Evolutionary conservation across 1,284 basidiomycete species (phyloP), one percentile per base, ranked within the genome.

Genomic region (Microbotryum silenes-acaulis): DNA sequence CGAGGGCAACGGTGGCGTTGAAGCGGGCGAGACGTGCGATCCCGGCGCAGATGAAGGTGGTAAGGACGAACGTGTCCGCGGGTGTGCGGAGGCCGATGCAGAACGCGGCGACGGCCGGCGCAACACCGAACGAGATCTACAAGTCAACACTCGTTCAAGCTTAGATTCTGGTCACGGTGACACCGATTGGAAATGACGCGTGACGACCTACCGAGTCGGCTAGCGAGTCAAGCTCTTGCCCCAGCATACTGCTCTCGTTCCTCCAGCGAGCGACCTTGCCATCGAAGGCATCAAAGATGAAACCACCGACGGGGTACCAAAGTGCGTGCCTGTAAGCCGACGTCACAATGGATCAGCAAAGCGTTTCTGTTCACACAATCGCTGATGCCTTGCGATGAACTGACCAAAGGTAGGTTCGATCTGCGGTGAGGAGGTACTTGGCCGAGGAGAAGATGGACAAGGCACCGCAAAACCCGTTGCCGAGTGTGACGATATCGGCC

Each of bases 391-490:
- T 16, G 18, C n/a, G 27, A 20, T 23, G 12, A 9, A 60, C 68
- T 56, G 10, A 71, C 84, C 89, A 89, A 60, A 97, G 79, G 76
- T 86, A 84, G 67, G 83, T 82, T 63, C 83, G 81, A 75, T 98
- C 90, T 68, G 86, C 84, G 31, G 88, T 88, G 58, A 89, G 72
- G 67, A 94, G 81, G 77, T 94, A 94, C 63, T 86, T 85, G 47
- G 88, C 91, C 9, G 90, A 93, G 45, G 88, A 92, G 75, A 94
- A 94, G 68, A 99, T 82, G 48, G 93, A 97, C 71, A 97, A 87
- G 18, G 90, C 90, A 62, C 96, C 96, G 77, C 96, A 99, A 75
- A 98, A 89, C 48, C 96, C 96, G 75, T 99, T 99, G 87, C 96
- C 94, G 69, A 99, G 91, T n/a, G 94, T 99, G 72, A 99, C 91